Evolutionary conservation across 441 rosid genomes (phyloP).

Genomic region (Eruca vesicaria): DNA sequence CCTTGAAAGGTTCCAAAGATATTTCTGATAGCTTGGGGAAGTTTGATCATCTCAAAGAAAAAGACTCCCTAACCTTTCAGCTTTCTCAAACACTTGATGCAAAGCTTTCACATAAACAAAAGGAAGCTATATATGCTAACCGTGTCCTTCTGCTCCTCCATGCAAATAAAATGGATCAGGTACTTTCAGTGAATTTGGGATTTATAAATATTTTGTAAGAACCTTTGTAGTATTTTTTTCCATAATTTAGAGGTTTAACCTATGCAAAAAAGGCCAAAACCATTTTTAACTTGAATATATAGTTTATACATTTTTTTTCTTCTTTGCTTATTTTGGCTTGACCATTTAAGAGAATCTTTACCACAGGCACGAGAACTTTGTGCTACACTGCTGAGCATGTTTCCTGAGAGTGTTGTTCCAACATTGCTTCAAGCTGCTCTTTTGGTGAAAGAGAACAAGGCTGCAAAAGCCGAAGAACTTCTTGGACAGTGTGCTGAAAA

Average conservation of each 20-base stretch:
- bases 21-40: conserved; percentile 76
- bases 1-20: conserved; percentile 79
- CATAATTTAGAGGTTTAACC: too few relatives aligned
- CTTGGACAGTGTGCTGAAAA: conserved; percentile 67
- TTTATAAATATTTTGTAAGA: too few relatives aligned
- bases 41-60: conserved; percentile 78
- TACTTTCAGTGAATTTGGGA: background rate
- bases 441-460: conserved; percentile 50
- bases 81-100: conserved; percentile 63
- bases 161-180: conserved; percentile 85
- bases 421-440: conserved; percentile 85
- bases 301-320: background rate
- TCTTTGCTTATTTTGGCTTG: background rate
- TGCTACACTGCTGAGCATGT: conserved; percentile 52
- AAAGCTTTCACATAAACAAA: conserved; percentile 73
- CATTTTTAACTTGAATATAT: too few relatives aligned
- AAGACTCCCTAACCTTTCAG: conserved; percentile 57
- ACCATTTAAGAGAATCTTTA: background rate
- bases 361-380: conserved; percentile 85
- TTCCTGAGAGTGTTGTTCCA: conserved; percentile 65
- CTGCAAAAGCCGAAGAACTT: conserved; percentile 61
- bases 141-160: conserved; percentile 82
- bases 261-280: background rate
- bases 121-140: conserved; percentile 73
- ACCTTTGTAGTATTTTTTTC: background rate